Evolutionary conservation across 192 early-diverging fungal species (phyloP).

Genomic region (Coemansia sp.): DNA sequence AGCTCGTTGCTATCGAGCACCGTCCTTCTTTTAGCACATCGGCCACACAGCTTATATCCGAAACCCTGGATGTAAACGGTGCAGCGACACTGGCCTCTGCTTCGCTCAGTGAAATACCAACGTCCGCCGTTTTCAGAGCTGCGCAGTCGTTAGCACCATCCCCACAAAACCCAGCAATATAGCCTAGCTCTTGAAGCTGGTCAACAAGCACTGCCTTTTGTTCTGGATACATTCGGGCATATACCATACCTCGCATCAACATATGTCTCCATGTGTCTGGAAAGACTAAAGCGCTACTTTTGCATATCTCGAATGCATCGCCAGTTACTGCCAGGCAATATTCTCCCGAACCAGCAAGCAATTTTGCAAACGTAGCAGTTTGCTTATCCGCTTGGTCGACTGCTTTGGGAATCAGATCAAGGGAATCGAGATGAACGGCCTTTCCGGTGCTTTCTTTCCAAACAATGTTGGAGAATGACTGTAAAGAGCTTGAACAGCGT

Average conservation of each 20-base stretch:
- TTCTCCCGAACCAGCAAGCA: conserved; percentile 36
- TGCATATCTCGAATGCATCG: conserved; percentile 74
- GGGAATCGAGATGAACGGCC: conserved; percentile 51
- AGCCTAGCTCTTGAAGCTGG: conserved; percentile 80
- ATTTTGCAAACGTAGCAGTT: conserved; percentile 13
- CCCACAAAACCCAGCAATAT: conserved; percentile 94
- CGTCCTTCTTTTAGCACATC: conserved; percentile 88
- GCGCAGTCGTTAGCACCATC: conserved; percentile 99
- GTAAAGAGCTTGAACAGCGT: not conserved
- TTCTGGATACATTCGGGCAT: conserved; percentile 97
- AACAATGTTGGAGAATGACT: not conserved
- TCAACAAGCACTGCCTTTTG: conserved; percentile 91
- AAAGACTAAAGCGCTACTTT: conserved; percentile 51
- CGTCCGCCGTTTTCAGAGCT: conserved; percentile 92
- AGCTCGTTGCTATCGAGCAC: conserved; percentile 94
- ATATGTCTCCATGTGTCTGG: conserved; percentile 65
- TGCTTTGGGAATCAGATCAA: conserved; percentile 36
- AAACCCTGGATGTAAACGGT: conserved; percentile 86
- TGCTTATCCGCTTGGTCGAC: not conserved
- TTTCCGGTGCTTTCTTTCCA: conserved; percentile 61
- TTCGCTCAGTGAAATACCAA: conserved; percentile 93
- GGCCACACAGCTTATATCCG: conserved; percentile 85
- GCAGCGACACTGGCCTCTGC: conserved; percentile 98
- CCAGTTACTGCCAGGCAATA: conserved; percentile 92
- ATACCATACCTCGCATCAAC: conserved; percentile 86